phyloP scores from a whole-genome alignment of 2,329 filamentous ascomycete genomes.

The Coniochaeta sp. region DNA sequence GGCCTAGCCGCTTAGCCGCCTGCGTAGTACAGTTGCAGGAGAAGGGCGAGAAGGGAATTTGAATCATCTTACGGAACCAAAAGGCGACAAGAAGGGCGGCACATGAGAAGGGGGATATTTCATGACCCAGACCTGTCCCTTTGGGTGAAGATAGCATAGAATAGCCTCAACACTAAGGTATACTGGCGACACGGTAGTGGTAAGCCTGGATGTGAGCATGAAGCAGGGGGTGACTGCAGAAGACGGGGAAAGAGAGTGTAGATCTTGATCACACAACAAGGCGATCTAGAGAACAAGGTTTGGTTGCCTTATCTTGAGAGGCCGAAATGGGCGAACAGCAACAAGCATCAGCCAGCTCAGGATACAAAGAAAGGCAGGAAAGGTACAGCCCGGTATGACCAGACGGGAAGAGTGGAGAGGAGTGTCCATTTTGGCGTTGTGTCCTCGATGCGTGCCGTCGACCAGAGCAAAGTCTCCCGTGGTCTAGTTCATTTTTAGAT shows the following conservation, averaged over 20 bases:
- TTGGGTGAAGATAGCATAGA: not conserved
- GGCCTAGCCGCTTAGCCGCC: not conserved
- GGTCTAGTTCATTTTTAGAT: not conserved
- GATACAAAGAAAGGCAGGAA: not conserved
- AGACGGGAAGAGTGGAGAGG: not conserved
- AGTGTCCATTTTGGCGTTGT: not conserved
- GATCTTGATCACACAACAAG: not conserved
- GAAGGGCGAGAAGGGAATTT: not conserved
- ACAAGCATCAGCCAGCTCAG: not conserved
- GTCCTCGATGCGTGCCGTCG: not conserved
- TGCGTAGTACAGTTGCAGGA: not conserved
- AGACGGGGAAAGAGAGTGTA: not conserved
- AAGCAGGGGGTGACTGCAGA: too few relatives aligned
- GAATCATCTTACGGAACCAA: not conserved
- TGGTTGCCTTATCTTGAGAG: not conserved
- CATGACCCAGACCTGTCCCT: not conserved
- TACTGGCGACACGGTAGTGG: not conserved
- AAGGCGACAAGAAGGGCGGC: not conserved
- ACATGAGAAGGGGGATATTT: not conserved
- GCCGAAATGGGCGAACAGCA: not conserved
- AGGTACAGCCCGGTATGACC: not conserved
- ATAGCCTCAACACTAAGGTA: not conserved
- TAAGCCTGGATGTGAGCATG: not conserved
- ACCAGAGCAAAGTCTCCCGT: not conserved
- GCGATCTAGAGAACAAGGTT: not conserved